Evolutionary conservation across 176 grass and related monocot genomes (phyloP), one percentile per base, ranked within the genome.

Genomic region (Avena insularis): DNA sequence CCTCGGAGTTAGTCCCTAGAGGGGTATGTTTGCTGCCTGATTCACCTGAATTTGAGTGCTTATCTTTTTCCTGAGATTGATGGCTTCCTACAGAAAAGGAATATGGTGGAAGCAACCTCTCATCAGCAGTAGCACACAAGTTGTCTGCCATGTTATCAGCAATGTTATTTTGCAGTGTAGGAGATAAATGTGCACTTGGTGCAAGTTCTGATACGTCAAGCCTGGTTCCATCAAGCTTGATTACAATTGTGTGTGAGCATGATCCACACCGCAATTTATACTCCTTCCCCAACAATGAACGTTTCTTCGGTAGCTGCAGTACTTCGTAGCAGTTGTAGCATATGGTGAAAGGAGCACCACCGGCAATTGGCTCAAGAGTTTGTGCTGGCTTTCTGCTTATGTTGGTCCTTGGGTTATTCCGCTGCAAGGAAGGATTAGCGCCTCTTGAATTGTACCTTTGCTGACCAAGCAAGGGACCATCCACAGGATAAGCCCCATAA

Each of bases 271-370:
- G 79, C 80, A 96, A 68, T 57, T 90, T 95, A 90, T 92, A 82
- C 81, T 91, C 92, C 65, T 96, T 94, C 9, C 84, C 84, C 49
- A 66, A 69, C 27, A 54, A 71, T 50, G 86, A 86, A 76, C 43
- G 83, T 78, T 87, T 91, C 16, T 83, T 88, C 40, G 93, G 93
- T 82, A 98, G 68, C 78, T 94, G 92, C 23, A 98, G 85, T 60
- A 98, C 90, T 91, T 98, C 93, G 35, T 88, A 91, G 62, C 96
- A 98, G 75, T 92, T 98, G 80, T 87, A 98, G 80, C 96, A 98
- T 85, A 96, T 78, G 11, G 91, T 84, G 80, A 98, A 98, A 50
- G 96, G 96, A 31, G 96, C 89, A 82, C 90, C 96, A 78, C 92
- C 92, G 27, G 92, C 88, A 25, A 96, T 79, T 4, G 93, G 73